Base-by-base conservation (phyloP, 2,329 filamentous ascomycete species). In the Plenodomus tracheiphilus region DNA sequence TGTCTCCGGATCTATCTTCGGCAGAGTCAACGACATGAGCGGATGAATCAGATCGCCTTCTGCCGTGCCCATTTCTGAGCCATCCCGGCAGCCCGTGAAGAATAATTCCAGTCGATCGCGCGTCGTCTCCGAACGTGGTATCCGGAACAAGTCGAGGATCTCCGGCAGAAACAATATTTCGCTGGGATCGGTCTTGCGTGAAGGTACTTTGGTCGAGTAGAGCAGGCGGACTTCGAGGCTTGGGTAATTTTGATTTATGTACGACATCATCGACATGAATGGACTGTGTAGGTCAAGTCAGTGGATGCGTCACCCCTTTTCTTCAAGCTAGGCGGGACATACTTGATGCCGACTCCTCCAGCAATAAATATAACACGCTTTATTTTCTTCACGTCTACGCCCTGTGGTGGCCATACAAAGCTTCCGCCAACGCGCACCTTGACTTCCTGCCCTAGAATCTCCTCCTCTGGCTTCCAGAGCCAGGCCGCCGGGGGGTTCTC, bases 331-430 rank as follows among this genome's bases (percentile, higher is more conserved):
- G 15, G 4, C 15, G 11, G 10, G 20, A 66, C 79, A 55, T 70
- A 84, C 82, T 95, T 95, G 47, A 95, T 86, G 0, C 91, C 90
- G 18, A 95, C 85, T 1, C 90, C 91, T 1, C 89, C 90, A 0
- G 89, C 90, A 13, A 95, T 78, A 53, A 96, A 85, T 3, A 96
- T 81, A 4, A 87, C 78, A 45, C 81, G 84, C 37, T 78, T 77
- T 36, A 87, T 75, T 4, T 68, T 57, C 3, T 67, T 62, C 2
- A 70, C 51, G 40, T 79, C 71, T 17, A 81, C 53, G 17, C 71
- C 70, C 0, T 77, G 74, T 0, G 88, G 89, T 0, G 91, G 91
- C 77, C 86, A 96, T 3, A 87, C 80, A 63, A 96, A 96, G 58
- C 84, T 86, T 0, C 91, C 91, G 1, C 91, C 91, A 1, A 94